These are phyloP conservation scores for Phytophthora fragariaefolia DNA, from an alignment of 352 stramenopile genomes.

Conservation along the genomic window DNA sequence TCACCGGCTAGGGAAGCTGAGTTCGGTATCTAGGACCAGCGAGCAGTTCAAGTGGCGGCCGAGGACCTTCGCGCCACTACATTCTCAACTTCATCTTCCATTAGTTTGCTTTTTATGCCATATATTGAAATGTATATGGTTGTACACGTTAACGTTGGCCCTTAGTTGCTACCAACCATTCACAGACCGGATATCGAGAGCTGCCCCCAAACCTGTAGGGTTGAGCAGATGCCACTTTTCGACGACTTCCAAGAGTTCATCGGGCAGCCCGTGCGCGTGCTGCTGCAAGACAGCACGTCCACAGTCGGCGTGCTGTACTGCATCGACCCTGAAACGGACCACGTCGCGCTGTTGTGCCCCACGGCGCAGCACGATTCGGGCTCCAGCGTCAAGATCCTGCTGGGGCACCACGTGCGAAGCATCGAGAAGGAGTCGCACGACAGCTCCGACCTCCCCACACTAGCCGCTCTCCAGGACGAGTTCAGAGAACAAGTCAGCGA, in stretches of 20 bases:
- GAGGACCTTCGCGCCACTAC: conserved; percentile 18
- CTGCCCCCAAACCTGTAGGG: conserved; percentile 33
- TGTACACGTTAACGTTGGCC: conserved; percentile 22
- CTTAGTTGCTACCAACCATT: background rate
- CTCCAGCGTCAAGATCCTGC: conserved; percentile 45
- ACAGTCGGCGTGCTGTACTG: conserved; percentile 54
- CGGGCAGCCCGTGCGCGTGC: conserved; percentile 43
- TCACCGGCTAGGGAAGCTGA: conserved; percentile 23
- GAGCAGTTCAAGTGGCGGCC: conserved; percentile 17
- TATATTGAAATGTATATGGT: conserved; percentile 33
- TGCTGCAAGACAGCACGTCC: conserved; percentile 44
- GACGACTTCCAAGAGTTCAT: conserved; percentile 36
- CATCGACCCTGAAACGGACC: conserved; percentile 62
- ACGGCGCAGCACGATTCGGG: background rate
- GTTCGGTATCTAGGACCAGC: conserved; percentile 30
- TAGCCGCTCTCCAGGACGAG: conserved; percentile 24
- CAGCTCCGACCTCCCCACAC: conserved; percentile 9
- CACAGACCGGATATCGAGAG: conserved; percentile 1
- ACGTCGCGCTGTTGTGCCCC: conserved; percentile 49
- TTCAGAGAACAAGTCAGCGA: background rate
- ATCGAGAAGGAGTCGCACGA: conserved; percentile 25
- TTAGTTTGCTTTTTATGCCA: conserved; percentile 46
- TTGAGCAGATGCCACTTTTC: too few relatives aligned
- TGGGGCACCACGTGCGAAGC: conserved; percentile 36
- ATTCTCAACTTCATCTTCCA: conserved; percentile 36